Percentiles rank a stretch among this genome's conserved stretches.
These are phyloP conservation scores for Meripilus lineatus DNA, from an alignment of 1,284 basidiomycete species.

Conservation along the genomic window DNA sequence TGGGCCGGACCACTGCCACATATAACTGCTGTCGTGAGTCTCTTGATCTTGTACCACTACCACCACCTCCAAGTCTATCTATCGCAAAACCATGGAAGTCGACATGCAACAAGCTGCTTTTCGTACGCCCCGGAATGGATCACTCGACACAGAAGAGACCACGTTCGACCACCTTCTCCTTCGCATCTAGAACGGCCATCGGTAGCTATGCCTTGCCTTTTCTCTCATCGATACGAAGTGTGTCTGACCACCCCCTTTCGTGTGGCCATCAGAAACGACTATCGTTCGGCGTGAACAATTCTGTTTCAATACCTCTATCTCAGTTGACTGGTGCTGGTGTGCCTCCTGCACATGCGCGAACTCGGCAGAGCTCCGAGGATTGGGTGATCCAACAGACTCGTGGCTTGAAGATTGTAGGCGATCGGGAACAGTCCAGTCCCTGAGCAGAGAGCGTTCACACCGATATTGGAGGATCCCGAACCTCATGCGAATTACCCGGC, in stretches of 20 bases:
- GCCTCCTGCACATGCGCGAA: conserved; percentile 4
- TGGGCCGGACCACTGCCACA: background rate
- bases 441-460: conserved; percentile 4
- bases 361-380: conserved; percentile 45
- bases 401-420: conserved; percentile 46
- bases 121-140: conserved; percentile 27
- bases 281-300: conserved; percentile 33
- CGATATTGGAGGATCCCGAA: background rate
- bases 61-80: background rate
- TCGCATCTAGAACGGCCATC: conserved; percentile 47
- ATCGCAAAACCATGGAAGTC: conserved; percentile 23
- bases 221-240: background rate
- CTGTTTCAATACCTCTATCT: conserved; percentile 21
- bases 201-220: conserved; percentile 34
- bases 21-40: background rate
- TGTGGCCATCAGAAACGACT: conserved; percentile 50
- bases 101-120: conserved; percentile 39
- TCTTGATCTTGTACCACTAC: background rate
- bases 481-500: background rate
- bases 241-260: background rate
- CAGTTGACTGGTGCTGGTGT: conserved; percentile 7
- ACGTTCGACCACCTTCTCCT: conserved; percentile 49
- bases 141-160: conserved; percentile 41
- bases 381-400: conserved; percentile 62
- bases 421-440: conserved; percentile 35